Evolutionary conservation across 2,329 filamentous ascomycete species (phyloP).

Genomic region (Ophiostoma australiae): DNA sequence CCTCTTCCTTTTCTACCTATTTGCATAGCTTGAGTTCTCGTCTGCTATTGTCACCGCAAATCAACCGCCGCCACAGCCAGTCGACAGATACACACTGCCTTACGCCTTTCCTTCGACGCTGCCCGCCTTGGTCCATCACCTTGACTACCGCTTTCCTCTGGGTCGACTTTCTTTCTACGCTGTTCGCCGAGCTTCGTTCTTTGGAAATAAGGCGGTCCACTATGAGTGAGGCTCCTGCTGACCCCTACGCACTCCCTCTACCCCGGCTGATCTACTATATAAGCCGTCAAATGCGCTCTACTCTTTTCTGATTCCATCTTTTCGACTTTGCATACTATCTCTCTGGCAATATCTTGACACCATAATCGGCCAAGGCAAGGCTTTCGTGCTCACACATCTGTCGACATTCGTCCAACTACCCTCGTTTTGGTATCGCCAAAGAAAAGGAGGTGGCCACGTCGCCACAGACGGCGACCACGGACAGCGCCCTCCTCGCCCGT

Average conservation of each 20-base stretch:
- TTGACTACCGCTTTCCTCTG: neutral
- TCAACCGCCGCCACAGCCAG: neutral
- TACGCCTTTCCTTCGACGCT: neutral
- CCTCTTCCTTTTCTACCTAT: neutral
- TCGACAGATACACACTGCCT: neutral
- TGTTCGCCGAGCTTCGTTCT: neutral
- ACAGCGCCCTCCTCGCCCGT: neutral
- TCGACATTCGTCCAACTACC: neutral
- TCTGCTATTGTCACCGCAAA: neutral
- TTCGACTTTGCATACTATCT: neutral
- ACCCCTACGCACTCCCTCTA: neutral
- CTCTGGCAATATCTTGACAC: neutral
- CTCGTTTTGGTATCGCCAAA: neutral
- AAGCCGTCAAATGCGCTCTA: neutral
- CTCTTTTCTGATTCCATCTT: neutral
- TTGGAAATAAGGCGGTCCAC: neutral
- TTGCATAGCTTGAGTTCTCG: neutral
- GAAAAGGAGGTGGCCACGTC: neutral
- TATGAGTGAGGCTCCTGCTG: neutral
- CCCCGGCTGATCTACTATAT: constrained; percentile 1
- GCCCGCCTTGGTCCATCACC: neutral
- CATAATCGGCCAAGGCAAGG: neutral
- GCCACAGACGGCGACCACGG: neutral
- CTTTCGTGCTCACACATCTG: neutral
- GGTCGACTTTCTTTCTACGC: neutral